Base-by-base conservation (phyloP, 1,139 yeast species). In the Pichia inconspicua region DNA sequence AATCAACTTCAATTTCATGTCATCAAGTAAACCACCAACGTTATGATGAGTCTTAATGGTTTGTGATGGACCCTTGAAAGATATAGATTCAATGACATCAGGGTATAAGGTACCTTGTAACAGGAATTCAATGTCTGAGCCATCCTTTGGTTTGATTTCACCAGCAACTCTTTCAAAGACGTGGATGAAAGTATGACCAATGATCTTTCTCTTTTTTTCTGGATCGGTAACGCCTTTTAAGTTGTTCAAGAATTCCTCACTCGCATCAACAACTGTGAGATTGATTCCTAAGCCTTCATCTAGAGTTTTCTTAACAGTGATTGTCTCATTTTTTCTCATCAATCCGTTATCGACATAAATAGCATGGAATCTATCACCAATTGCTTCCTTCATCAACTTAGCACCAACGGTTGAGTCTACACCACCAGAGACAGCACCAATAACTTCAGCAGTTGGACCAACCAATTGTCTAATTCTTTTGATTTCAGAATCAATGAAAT, bases 401-500 rank as follows among this genome's bases (percentile, higher is more conserved):
- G 99, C 97, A 57, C 97, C 99, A 54, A 94, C 98, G 43, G 99
- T 92, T 49, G 98, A 92, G 71, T 92, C 99, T 56, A 94, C 98
- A 74, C 99, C 98, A 64, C 99, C 99, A 53, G 97, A 87, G 60
- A 92, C 98, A 49, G 99, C 99, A 72, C 99, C 99, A 66, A 92
- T 92, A 56, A 94, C 99, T 72, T 92, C 97, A 50, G 96, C 98
- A 53, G 90, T 84, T 58, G 96, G 97, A 51, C 99, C 99, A 58
- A 92, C 97, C 60, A 90, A 75, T 53, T 79, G 75, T 70, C 87
- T 80, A 60, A 92, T 94, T 70, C 98, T 82, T 58, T 87, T 82
- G 61, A 92, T 89, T 74, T 94, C 98, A 54, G 96, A 88, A 62
- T 88, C 96, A 63, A 94, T 85, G 69, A 92, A 92, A 75, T 92